These are phyloP conservation scores for Microcos paniculata DNA, from an alignment of 345 rosid species.

Conservation along the genomic window DNA sequence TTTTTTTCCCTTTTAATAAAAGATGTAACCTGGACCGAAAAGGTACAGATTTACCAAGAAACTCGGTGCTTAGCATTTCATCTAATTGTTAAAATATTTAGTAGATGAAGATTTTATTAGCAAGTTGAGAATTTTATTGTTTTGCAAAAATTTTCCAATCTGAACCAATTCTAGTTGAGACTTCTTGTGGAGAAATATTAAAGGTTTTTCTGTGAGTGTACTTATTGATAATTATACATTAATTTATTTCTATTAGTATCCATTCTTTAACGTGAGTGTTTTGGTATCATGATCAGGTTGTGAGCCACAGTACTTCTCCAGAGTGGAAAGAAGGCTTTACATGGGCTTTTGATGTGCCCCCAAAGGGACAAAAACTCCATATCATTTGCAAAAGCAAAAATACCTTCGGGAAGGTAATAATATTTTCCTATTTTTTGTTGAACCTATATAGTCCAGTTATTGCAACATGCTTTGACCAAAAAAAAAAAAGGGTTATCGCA, in stretches of 20 bases:
- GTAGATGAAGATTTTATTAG: not conserved
- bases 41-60: not conserved
- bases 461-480: too few species aligned
- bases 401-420: constrained; percentile 81
- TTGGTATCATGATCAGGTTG: constrained; percentile 43
- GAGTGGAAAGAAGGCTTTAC: constrained; percentile 92
- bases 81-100: not conserved
- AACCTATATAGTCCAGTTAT: not conserved
- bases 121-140: not conserved
- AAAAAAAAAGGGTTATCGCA: too few species aligned
- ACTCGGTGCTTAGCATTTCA: not conserved
- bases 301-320: constrained; percentile 62
- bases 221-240: not conserved
- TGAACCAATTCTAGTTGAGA: not conserved
- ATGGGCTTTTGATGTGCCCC: constrained; percentile 92
- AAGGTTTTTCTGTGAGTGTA: not conserved
- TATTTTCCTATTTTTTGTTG: not conserved
- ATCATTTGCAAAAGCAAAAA: constrained; percentile 90
- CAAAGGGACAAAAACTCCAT: constrained; percentile 91
- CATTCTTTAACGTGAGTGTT: not conserved
- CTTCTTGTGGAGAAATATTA: not conserved
- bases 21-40: not conserved
- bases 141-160: not conserved
- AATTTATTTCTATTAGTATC: not conserved
- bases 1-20: not conserved